Conservation (phyloP, 1,284 basidiomycete genomes). For the Tylopilus sp. region DNA sequence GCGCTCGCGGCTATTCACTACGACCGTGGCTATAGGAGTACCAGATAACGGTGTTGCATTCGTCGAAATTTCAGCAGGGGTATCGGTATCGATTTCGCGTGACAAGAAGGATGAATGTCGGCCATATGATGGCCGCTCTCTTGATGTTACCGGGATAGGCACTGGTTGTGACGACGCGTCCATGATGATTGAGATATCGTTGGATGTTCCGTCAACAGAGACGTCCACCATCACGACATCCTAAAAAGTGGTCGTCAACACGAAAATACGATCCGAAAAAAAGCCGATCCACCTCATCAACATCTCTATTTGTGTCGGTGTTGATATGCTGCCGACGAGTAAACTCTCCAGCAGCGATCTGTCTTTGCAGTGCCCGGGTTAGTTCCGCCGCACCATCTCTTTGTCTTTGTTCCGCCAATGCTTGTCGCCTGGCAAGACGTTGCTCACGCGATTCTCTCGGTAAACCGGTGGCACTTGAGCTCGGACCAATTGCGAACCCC, state of each 20-base stretch:
- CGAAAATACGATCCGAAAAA: not conserved
- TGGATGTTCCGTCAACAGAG: conserved; percentile 12
- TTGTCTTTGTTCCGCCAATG: conserved; percentile 50
- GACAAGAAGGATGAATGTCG: conserved; percentile 32
- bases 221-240: conserved; percentile 29
- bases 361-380: conserved; percentile 52
- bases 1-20: conserved; percentile 57
- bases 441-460: conserved; percentile 72
- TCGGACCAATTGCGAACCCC: conserved; percentile 74
- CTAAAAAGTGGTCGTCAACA: conserved; percentile 17
- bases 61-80: conserved; percentile 56
- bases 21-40: conserved; percentile 56
- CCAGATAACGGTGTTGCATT: conserved; percentile 57
- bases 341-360: conserved; percentile 35
- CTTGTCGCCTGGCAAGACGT: conserved; percentile 54
- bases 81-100: conserved; percentile 48
- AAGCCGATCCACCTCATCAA: conserved; percentile 27
- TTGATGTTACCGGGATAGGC: conserved; percentile 21
- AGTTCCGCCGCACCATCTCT: conserved; percentile 53
- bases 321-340: conserved; percentile 9
- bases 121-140: conserved; percentile 16
- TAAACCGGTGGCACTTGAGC: conserved; percentile 56
- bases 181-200: conserved; percentile 23
- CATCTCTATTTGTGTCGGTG: conserved; percentile 5
- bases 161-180: conserved; percentile 23